Evolutionary conservation across 2,329 filamentous ascomycete genomes (phyloP).

Genomic region (Drechslerella coelobrocha): DNA sequence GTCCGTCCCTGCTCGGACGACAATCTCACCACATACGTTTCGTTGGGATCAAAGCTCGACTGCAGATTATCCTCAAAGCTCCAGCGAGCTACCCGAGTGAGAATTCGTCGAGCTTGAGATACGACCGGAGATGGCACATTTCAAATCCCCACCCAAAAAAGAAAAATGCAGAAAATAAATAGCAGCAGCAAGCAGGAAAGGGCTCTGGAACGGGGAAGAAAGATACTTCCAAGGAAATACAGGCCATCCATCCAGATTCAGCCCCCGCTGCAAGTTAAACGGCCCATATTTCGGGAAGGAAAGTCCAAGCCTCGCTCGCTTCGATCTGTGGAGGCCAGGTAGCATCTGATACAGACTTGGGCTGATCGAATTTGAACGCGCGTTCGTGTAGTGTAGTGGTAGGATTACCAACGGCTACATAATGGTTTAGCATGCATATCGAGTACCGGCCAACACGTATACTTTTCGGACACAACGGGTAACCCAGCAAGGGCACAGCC

Average conservation of each 20-base stretch:
- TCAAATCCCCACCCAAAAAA: too few relatives aligned
- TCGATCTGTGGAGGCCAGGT: too few relatives aligned
- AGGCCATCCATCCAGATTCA: background rate
- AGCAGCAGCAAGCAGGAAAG: too few relatives aligned
- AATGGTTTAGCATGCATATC: background rate
- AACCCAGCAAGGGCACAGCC: too few relatives aligned
- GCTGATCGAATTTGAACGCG: conserved; percentile 39
- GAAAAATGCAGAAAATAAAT: too few relatives aligned
- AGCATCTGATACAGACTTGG: too few relatives aligned
- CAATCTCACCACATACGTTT: background rate
- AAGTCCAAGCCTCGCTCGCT: conserved; percentile 8
- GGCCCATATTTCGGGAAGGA: background rate
- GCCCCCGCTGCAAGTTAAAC: conserved; percentile 1
- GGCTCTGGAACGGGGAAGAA: background rate
- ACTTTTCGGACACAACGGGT: too few relatives aligned
- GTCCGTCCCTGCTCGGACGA: background rate
- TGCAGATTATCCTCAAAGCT: too few relatives aligned
- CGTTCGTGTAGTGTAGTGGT: conserved; percentile 18
- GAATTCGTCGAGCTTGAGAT: too few relatives aligned
- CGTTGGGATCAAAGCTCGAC: background rate
- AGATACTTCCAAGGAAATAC: background rate
- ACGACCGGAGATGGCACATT: too few relatives aligned
- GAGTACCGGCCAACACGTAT: background rate
- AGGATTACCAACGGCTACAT: background rate
- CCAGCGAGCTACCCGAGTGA: too few relatives aligned